A percentile compares a stretch with the other conserved stretches of the same genome.
These are phyloP conservation scores for carrot (Daucus carota) DNA, from an alignment of 129 eudicot genomes.

Conservation along the genomic window DH1_v3.0 NC_030384.2:27633001-27633500, in stretches of 20 bases:
- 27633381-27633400: neutral
- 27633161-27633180: neutral
- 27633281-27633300: too few relatives aligned
- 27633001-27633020: neutral
- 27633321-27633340: neutral
- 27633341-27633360: neutral
- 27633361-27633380: neutral
- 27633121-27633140: neutral
- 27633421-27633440: neutral
- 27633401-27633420: neutral
- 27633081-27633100: neutral
- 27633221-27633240: neutral
- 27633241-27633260: neutral
- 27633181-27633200: constrained; percentile 6
- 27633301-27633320: neutral
- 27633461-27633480: constrained; percentile 5
- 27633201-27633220: neutral
- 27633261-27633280: neutral
- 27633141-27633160: neutral
- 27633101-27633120: neutral
- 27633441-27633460: constrained; percentile 6
- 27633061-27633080: neutral
- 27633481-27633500: neutral
- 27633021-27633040: neutral
- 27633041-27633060: neutral